Evolutionary conservation across 1,284 basidiomycete genomes (phyloP), one percentile per base, ranked within the genome.

Genomic region (Puccinia hordei): DNA sequence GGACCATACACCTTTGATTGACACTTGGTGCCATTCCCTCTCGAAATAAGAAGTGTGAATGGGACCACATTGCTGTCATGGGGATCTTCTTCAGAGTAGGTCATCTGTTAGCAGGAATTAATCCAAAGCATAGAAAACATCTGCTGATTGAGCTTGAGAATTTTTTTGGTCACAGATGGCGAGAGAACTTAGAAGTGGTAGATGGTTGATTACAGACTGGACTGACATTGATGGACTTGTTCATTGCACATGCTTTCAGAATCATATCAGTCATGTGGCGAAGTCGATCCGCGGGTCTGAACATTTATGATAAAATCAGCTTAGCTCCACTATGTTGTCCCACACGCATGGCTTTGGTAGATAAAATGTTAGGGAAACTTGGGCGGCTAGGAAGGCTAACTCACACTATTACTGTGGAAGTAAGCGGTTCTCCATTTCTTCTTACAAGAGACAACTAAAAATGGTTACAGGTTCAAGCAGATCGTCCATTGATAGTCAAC

Each of bases 201-300:
- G n/a, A 61, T n/a, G n/a, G 12, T 61, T 9, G 3, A 24, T 49
- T 33, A 33, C 30, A 44, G 22, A 46, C 35, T 66, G 35, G 30
- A 66, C 63, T 41, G 35, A 66, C 63, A n/a, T 41, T 66, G 19
- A 41, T 66, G 38, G 38, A 46, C 63, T 66, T 66, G 38, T 66
- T 30, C 9, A 30, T n/a, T 44, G 63, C 63, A n/a, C 63, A 66
- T 5, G 35, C 38, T 27, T 66, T 44, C 30, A 66, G 17, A 24
- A 66, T 41, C 22, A n/a, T 15, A 38, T n/a, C 38, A 41, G 63
- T 46, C 63, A 66, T 66, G 38, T 41, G 35, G 19, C 24, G 63
- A 44, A 66, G 63, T 2, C 30, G 35, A n/a, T 66, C 63, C 9
- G 38, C 41, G 13, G 63, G 63, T 8, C 63, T 59, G n/a, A 22